Evolutionary conservation across 2,329 filamentous ascomycete species (phyloP), one percentile per base, ranked within the genome.

Genomic region (Beauveria australis): DNA sequence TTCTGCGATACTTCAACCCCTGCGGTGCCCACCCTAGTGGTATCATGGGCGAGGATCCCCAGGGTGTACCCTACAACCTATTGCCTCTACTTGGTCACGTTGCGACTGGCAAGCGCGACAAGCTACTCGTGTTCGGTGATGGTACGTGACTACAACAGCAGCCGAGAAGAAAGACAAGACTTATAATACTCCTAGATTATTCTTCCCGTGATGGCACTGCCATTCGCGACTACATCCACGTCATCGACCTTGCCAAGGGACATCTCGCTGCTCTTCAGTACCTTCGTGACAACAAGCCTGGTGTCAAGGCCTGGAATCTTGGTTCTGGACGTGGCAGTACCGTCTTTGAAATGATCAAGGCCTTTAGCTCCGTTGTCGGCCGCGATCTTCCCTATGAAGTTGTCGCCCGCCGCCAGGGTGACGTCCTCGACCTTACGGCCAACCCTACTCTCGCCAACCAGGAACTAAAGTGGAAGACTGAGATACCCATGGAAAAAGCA

Each of bases 151-250:
- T 41, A 18, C 9, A 22, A 6, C 24, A 61, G 18, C 18, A 19
- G 26, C 37, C 4, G 14, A 8, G 41, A 49, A 33, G 6, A 18
- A 33, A 43, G 1, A n/a, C 6, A 16, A 54, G 40, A 18, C 37
- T 62, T 72, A 24, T 8, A 10, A 57, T 12, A 4, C 66, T 14
- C 0, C 5, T 37, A 95, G 92, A 99, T 80, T 99, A 99, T 79
- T 73, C 81, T 37, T 96, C 92, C 58, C 88, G 87, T 68, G 92
- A 97, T 73, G 92, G 92, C 65, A 97, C 92, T 58, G 91, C 91
- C 64, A 96, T 97, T 73, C 89, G 94, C 68, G 94, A 99, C 78
- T 99, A 99, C 81, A 97, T 99, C 75, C 92, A 97, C 80, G 91
- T 97, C 62, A 82, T 96, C 64, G 92, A 97, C 71, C 86, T 97